These are phyloP conservation scores for Clavulina sp. DNA, from an alignment of 768 basidiomycete genomes.

Conservation along the genomic window DNA sequence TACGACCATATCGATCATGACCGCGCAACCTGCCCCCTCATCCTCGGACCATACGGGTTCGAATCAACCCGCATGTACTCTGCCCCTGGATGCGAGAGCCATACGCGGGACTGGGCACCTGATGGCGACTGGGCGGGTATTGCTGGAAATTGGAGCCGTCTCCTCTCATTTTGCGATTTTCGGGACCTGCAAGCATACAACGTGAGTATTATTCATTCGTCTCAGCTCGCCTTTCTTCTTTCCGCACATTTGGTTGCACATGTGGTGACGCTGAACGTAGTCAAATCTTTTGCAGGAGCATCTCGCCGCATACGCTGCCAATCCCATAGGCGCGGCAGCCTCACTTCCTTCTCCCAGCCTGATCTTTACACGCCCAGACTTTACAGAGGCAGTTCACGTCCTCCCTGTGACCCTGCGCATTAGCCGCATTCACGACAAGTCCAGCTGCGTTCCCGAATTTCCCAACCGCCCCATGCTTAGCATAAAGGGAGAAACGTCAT, in stretches of 20 bases:
- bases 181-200: not conserved
- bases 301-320: too few relatives aligned
- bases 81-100: not conserved
- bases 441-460: too few relatives aligned
- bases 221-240: not conserved
- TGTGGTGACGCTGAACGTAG: not conserved
- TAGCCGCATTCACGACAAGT: conserved; percentile 17
- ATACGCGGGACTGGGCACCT: not conserved
- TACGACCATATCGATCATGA: not conserved
- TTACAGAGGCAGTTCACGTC: conserved; percentile 48
- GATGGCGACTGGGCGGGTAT: not conserved
- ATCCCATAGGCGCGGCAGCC: too few relatives aligned
- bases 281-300: too few relatives aligned
- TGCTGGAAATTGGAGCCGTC: not conserved
- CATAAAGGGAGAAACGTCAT: too few relatives aligned
- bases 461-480: not conserved
- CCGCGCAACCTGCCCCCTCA: not conserved
- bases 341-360: not conserved
- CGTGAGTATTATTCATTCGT: not conserved
- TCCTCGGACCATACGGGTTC: not conserved
- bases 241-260: not conserved
- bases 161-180: not conserved
- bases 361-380: conserved; percentile 36
- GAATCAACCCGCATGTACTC: not conserved
- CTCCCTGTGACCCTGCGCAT: conserved; percentile 39